A percentile compares a stretch with the other conserved stretches of the same genome.
These are phyloP conservation scores for Verticillium tricorpus DNA, from an alignment of 2,329 filamentous ascomycete genomes.

Conservation along the genomic window DNA sequence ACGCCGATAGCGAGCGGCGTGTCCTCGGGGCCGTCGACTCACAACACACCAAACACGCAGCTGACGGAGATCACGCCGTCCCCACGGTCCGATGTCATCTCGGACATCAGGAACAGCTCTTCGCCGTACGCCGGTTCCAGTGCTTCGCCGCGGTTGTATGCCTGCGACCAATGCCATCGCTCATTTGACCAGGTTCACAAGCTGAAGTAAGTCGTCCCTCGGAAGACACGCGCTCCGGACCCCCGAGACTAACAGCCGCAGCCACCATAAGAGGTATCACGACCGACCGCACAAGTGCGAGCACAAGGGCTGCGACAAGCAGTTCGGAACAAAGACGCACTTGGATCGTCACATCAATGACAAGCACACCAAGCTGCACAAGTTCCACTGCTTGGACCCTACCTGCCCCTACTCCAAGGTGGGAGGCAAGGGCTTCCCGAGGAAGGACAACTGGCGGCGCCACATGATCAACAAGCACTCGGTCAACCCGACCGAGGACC, in stretches of 20 bases:
- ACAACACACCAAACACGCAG: constrained; percentile 44
- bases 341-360: constrained; percentile 59
- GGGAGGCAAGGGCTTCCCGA: constrained; percentile 54
- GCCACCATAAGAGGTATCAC: constrained; percentile 58
- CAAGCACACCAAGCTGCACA: constrained; percentile 55
- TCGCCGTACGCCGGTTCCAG: constrained; percentile 22
- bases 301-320: constrained; percentile 47
- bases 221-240: neutral
- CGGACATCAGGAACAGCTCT: constrained; percentile 30
- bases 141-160: constrained; percentile 22
- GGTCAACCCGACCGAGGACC: constrained; percentile 18
- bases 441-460: constrained; percentile 60
- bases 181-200: constrained; percentile 56
- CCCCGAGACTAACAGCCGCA: constrained; percentile 15
- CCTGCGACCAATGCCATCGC: constrained; percentile 38
- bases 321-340: constrained; percentile 59
- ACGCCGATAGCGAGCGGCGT: constrained; percentile 34
- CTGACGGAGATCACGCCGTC: constrained; percentile 35
- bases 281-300: constrained; percentile 55
- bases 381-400: constrained; percentile 52
- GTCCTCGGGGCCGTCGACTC: constrained; percentile 34
- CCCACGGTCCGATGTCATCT: constrained; percentile 30
- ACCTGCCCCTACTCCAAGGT: constrained; percentile 52
- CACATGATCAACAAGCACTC: constrained; percentile 59
- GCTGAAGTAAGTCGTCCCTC: constrained; percentile 42